Evolutionary conservation across 768 basidiomycete species (phyloP), one percentile per base, ranked within the genome.

Genomic region (Pleurotus tuber-regium): DNA sequence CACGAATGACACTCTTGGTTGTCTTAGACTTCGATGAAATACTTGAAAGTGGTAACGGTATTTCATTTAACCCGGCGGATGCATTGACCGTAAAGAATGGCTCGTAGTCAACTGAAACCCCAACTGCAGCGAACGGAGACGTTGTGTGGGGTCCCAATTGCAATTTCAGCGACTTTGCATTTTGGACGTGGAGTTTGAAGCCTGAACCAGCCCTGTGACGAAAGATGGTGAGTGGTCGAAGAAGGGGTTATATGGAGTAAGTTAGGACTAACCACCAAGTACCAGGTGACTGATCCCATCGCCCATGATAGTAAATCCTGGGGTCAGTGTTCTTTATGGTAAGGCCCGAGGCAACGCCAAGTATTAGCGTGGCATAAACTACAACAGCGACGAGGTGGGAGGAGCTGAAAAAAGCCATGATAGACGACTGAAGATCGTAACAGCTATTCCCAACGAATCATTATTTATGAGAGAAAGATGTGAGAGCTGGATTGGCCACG

Each of bases 111-210:
- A 82, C 52, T 0, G 79, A 82, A 1, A 82, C 66, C 1, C 79
- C 79, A 29, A 78, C 56, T 2, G 77, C 66, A 3, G 70, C 71
- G n/a, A 63, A 62, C 0, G 80, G 80, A 0, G 68, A 28, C 0
- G 77, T 79, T 1, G 81, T 80, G 55, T 77, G 71, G 1, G 66
- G 59, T 14, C 80, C 82, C 7, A 83, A 69, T 43, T 75, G 74
- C 40, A 82, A 60, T 0, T 66, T 53, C 12, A 82, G 54, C 1
- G 72, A 67, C 25, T 64, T 58, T 24, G 82, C 68, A 54, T 75
- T 72, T 28, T 66, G 55, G 28, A 76, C 70, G 46, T 76, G 63
- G 3, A 83, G 53, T 60, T 82, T 80, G 62, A 83, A 71, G 1
- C 80, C 79, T 18, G 77, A 79, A 18, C 78, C 71, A 16, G 75